These are phyloP conservation scores for Blastobotrys niveus DNA, from an alignment of 1,139 yeast genomes.

Conservation along the genomic window DNA sequence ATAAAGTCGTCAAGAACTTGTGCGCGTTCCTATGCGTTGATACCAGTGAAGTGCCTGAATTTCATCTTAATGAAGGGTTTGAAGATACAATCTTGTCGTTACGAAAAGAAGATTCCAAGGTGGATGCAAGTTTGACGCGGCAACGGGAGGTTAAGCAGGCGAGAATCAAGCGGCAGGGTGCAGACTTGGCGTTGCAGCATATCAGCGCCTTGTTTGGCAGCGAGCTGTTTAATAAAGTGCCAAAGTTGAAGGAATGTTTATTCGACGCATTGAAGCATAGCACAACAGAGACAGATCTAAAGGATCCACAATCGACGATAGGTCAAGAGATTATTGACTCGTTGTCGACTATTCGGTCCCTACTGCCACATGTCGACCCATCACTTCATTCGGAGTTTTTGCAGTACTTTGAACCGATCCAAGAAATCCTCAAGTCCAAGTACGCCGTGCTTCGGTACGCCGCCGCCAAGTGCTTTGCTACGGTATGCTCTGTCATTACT, in stretches of 20 bases:
- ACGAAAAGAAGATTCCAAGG: constrained; percentile 69
- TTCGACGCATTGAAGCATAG: constrained; percentile 54
- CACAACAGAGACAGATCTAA: constrained; percentile 33
- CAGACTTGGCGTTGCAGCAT: constrained; percentile 61
- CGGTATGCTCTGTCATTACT: constrained; percentile 70
- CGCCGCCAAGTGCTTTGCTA: constrained; percentile 84
- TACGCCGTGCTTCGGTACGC: constrained; percentile 83
- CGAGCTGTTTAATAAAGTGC: constrained; percentile 53
- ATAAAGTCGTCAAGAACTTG: constrained; percentile 80
- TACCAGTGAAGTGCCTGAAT: constrained; percentile 93
- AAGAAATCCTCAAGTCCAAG: constrained; percentile 60
- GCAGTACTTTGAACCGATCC: constrained; percentile 43
- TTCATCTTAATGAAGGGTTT: constrained; percentile 56
- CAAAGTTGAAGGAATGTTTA: constrained; percentile 63
- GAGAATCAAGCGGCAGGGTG: constrained; percentile 76
- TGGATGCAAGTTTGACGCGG: constrained; percentile 59
- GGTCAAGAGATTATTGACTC: constrained; percentile 89
- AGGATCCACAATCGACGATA: constrained; percentile 41
- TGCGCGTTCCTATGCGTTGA: constrained; percentile 95
- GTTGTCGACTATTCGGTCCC: constrained; percentile 71
- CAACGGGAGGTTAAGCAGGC: constrained; percentile 68
- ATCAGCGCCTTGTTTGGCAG: constrained; percentile 44
- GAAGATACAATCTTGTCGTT: constrained; percentile 63
- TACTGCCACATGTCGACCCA: constrained; percentile 57
- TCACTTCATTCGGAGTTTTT: constrained; percentile 48